A percentile compares a stretch with the other conserved stretches of the same genome.
These are phyloP conservation scores for Jatropha multifida DNA, from an alignment of 441 rosid genomes.

Conservation along the genomic window DNA sequence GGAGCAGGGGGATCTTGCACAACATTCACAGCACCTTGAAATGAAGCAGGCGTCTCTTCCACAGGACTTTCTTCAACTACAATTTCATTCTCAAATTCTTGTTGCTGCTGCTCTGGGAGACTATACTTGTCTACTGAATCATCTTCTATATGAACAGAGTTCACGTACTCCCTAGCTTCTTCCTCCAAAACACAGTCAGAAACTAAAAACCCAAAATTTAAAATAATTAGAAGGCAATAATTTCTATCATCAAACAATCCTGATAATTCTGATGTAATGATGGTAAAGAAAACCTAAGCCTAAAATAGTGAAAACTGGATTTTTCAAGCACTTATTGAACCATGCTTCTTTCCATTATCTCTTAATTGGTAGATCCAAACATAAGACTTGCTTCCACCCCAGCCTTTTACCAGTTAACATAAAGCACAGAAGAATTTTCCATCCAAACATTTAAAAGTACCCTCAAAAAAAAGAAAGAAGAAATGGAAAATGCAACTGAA, in stretches of 20 bases:
- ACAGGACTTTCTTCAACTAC: slow-evolving; percentile 39
- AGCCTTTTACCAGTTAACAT: neutral
- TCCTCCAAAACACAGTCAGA: slow-evolving; percentile 50
- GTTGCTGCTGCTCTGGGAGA: slow-evolving; percentile 49
- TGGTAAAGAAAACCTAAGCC: neutral
- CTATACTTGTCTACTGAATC: slow-evolving; percentile 47
- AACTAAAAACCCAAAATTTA: slow-evolving; percentile 33
- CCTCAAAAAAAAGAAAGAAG: too few species aligned
- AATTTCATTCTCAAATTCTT: slow-evolving; percentile 39
- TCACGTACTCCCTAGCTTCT: slow-evolving; percentile 46
- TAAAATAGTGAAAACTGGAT: neutral
- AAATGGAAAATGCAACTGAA: neutral
- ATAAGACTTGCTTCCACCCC: neutral
- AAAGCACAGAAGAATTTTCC: neutral
- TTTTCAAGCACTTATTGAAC: neutral
- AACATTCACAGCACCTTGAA: slow-evolving; percentile 33
- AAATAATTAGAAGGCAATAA: neutral
- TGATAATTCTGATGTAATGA: neutral
- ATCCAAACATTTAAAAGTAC: neutral
- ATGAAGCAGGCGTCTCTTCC: slow-evolving; percentile 41
- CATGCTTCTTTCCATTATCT: neutral
- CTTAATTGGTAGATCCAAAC: slow-evolving; percentile 1
- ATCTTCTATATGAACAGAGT: slow-evolving; percentile 44
- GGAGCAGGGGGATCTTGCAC: slow-evolving; percentile 44
- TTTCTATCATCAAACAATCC: slow-evolving; percentile 9